Evolutionary conservation across 345 rosid species (phyloP), one percentile per base, ranked within the genome.

Genomic region (Hypericum perforatum): DNA sequence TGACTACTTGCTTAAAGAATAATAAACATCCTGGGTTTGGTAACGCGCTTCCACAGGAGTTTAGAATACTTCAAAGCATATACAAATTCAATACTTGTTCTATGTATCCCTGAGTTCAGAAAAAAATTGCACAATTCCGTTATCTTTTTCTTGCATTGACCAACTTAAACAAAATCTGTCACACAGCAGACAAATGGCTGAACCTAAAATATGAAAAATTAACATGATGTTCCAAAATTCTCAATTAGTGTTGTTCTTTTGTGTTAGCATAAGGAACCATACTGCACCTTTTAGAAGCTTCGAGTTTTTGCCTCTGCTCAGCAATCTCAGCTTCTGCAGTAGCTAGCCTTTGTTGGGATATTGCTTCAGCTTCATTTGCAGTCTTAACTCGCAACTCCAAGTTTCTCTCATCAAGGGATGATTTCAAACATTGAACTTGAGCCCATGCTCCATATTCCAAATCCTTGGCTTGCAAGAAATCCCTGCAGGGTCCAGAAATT

Each of bases 261-360:
- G 47, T 14, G 47, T 41, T 8, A 11, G 5, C 22, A 41, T 13
- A 49, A 38, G 13, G n/a, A 16, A 13, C 8, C 16, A 69, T 53
- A 53, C 38, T 39, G 64, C 45, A 89, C 99, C 97, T 82, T 77
- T 75, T 94, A 57, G 85, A 79, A 71, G 74, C 77, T 60, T 94
- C 94, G 62, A 80, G 70, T 61, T 72, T 86, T 73, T 80, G 95
- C 68, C 95, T 79, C 74, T 80, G 63, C 57, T 89, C 99, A 69
- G 91, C 91, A 80, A 94, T 86, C 74, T 89, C 99, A 56, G 97
- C 95, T 76, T 94, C 99, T 13, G 95, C 91, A 69, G 95, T 82
- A 64, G 95, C 99, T 64, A 94, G 75, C 75, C 64, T 78, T 67
- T 89, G 97, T 66, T 94, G 99, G 55, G 99, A 85, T 52, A 72